Conservation (phyloP, 2,329 filamentous ascomycete genomes). For the Fusarium denticulatum region DNA sequence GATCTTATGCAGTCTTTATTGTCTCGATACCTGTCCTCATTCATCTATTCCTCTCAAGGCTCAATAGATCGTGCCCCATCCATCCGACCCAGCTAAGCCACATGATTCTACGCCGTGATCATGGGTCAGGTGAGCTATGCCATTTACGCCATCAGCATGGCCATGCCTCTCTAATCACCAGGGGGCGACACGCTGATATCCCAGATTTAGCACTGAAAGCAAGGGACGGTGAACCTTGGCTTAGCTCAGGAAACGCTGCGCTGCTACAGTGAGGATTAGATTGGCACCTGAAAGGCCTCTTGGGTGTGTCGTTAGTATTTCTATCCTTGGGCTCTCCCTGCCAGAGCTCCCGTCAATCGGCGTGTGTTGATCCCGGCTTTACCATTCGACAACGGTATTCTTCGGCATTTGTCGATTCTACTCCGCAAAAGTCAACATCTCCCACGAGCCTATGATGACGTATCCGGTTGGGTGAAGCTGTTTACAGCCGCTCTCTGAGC, state of each 20-base stretch:
- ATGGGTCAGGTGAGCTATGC: conserved; percentile 45
- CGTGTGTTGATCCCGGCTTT: conserved; percentile 32
- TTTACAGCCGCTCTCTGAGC: neutral
- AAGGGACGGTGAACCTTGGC: conserved; percentile 34
- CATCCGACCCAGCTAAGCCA: conserved; percentile 35
- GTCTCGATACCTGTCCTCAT: neutral
- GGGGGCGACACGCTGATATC: conserved; percentile 27
- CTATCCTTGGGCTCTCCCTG: conserved; percentile 2
- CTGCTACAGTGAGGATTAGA: neutral
- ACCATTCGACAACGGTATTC: conserved; percentile 34
- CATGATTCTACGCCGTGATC: conserved; percentile 44
- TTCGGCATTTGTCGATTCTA: conserved; percentile 19
- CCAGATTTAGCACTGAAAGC: conserved; percentile 29
- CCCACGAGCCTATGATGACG: conserved; percentile 31
- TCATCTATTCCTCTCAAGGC: conserved; percentile 17
- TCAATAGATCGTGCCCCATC: conserved; percentile 15
- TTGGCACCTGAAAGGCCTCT: conserved; percentile 3
- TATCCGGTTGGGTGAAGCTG: conserved; percentile 18
- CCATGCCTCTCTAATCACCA: conserved; percentile 33
- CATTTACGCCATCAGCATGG: conserved; percentile 41
- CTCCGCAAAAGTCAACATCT: conserved; percentile 21
- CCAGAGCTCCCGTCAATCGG: conserved; percentile 29
- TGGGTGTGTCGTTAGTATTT: conserved; percentile 22
- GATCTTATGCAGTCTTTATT: neutral
- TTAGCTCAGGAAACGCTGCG: conserved; percentile 12